Percentiles rank a stretch among this genome's conserved stretches.
Conservation (phyloP, 2,329 filamentous ascomycete species). For the Neopestalotiopsis sp. region DNA sequence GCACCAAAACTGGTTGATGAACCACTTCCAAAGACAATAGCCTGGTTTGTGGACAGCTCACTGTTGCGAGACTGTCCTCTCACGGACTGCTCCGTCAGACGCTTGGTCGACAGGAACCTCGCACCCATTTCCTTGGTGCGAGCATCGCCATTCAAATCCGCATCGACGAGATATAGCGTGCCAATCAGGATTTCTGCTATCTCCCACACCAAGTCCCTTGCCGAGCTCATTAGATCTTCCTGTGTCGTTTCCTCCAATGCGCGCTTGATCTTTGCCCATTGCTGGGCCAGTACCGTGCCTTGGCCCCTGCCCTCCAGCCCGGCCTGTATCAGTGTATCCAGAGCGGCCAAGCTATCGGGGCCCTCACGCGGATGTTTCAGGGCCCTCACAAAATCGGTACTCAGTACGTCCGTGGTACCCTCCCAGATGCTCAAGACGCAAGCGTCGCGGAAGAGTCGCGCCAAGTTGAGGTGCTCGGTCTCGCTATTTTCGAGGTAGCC, state of each 20-base stretch:
- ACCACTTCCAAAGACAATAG: not conserved
- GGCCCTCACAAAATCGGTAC: conserved; percentile 54
- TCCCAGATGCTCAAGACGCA: conserved; percentile 70
- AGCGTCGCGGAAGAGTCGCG: conserved; percentile 69
- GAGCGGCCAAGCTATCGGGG: conserved; percentile 43
- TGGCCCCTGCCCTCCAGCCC: conserved; percentile 32
- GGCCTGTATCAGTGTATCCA: conserved; percentile 46
- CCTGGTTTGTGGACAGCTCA: not conserved
- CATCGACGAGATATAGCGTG: conserved; percentile 48
- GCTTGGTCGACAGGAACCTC: not conserved
- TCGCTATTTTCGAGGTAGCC: conserved; percentile 69
- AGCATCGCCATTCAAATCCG: not conserved
- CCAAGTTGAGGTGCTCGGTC: conserved; percentile 69
- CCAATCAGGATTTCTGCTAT: conserved; percentile 51
- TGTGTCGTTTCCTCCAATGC: conserved; percentile 42
- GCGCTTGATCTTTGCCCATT: conserved; percentile 47
- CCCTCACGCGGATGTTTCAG: conserved; percentile 51
- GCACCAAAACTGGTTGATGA: not conserved
- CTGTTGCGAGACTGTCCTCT: not conserved
- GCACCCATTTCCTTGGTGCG: not conserved
- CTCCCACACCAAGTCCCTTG: conserved; percentile 49
- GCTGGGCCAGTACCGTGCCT: conserved; percentile 31
- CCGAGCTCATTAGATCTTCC: conserved; percentile 50
- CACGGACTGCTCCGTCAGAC: not conserved
- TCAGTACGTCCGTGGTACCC: conserved; percentile 73